A percentile compares a stretch with the other conserved stretches of the same genome.
Evolutionary conservation across 2,329 filamentous ascomycete genomes (phyloP).

Genomic region (Pseudocercospora eumusae): DNA sequence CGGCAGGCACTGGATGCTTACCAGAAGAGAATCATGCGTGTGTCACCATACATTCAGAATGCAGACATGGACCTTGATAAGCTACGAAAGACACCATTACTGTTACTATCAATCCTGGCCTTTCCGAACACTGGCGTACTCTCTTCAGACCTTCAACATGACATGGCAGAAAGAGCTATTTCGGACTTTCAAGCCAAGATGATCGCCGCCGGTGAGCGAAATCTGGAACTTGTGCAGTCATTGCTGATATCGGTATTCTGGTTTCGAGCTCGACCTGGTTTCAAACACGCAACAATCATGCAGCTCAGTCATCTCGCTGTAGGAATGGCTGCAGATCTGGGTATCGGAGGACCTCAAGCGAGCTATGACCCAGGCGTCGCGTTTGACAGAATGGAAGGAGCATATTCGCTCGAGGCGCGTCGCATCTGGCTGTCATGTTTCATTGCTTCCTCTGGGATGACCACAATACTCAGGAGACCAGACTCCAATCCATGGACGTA

Average conservation of each 20-base stretch:
- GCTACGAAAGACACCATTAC: slow-evolving; percentile 9
- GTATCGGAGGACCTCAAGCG: slow-evolving; percentile 55
- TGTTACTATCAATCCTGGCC: slow-evolving; percentile 16
- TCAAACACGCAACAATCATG: slow-evolving; percentile 83
- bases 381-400: slow-evolving; percentile 10
- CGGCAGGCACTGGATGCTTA: slow-evolving; percentile 12
- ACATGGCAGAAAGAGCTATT: slow-evolving; percentile 17
- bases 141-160: slow-evolving; percentile 3
- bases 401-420: slow-evolving; percentile 11
- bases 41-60: slow-evolving; percentile 13
- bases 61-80: not conserved
- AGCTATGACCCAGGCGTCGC: slow-evolving; percentile 10
- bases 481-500: slow-evolving; percentile 26
- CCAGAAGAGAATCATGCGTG: not conserved
- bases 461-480: slow-evolving; percentile 22
- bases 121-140: slow-evolving; percentile 15
- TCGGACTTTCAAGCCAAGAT: slow-evolving; percentile 12
- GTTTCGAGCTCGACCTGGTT: slow-evolving; percentile 72
- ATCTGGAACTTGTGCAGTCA: slow-evolving; percentile 75
- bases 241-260: slow-evolving; percentile 71
- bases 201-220: slow-evolving; percentile 65
- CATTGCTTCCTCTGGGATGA: slow-evolving; percentile 20
- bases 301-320: slow-evolving; percentile 76
- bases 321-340: slow-evolving; percentile 77
- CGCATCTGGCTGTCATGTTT: slow-evolving; percentile 30